Evolutionary conservation across 1,284 basidiomycete genomes (phyloP).

Genomic region (Cutaneotrichosporon daszewskae): DNA sequence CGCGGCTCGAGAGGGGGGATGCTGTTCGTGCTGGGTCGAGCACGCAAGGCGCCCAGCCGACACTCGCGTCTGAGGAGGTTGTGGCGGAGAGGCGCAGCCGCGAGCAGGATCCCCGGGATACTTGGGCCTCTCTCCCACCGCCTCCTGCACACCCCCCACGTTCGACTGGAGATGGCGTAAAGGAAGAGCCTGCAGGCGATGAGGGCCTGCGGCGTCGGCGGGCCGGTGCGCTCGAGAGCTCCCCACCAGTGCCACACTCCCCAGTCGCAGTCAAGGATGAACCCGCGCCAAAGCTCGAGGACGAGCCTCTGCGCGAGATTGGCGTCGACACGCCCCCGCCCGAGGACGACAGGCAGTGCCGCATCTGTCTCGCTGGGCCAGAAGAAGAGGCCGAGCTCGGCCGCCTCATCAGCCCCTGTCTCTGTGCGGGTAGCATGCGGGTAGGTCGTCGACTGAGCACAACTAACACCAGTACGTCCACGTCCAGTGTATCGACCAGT

Average conservation of each 20-base stretch:
- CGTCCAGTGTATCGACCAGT: slow-evolving; percentile 44
- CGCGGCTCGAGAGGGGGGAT: no score
- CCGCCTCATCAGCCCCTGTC: slow-evolving; percentile 44
- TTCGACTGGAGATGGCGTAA: no score
- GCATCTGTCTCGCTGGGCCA: slow-evolving; percentile 42
- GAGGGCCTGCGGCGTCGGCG: neutral
- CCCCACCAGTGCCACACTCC: neutral
- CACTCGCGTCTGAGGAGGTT: no score
- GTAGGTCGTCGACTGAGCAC: slow-evolving; percentile 22
- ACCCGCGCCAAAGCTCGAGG: no score
- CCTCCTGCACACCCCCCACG: no score
- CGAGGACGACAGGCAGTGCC: slow-evolving; percentile 36
- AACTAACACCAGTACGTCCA: slow-evolving; percentile 2
- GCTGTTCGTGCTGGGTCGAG: no score
- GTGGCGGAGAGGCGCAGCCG: no score
- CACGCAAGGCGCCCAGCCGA: no score
- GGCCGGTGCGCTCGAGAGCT: neutral
- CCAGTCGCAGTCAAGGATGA: neutral
- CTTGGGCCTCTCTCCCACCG: no score
- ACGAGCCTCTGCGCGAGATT: neutral
- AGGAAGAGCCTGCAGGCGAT: no score
- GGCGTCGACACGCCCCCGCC: neutral
- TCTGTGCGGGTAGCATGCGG: slow-evolving; percentile 44
- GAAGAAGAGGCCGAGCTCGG: slow-evolving; percentile 40
- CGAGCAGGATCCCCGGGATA: no score